These are phyloP conservation scores for Penicillium desertorum DNA, from an alignment of 495 filamentous ascomycete genomes.

Conservation along the genomic window DNA sequence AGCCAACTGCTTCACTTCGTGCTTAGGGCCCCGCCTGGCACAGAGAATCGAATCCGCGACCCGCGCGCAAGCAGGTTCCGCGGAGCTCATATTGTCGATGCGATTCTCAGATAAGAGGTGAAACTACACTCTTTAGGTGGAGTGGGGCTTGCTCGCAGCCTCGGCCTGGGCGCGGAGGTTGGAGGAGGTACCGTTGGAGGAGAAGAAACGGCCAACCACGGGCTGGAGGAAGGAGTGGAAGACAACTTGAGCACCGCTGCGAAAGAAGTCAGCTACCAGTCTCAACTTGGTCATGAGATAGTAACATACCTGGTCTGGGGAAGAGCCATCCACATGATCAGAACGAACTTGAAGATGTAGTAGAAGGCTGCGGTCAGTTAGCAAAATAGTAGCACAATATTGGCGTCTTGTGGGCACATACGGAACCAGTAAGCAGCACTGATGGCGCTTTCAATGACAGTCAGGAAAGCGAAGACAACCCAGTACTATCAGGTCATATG, in stretches of 20 bases:
- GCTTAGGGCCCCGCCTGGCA: constrained; percentile 6
- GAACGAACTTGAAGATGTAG: constrained; percentile 98
- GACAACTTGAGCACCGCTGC: constrained; percentile 89
- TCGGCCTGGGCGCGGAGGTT: constrained; percentile 91
- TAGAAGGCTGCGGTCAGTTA: constrained; percentile 71
- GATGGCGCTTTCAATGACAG: constrained; percentile 87
- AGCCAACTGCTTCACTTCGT: constrained; percentile 14
- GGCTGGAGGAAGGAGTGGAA: constrained; percentile 96
- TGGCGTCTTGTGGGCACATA: constrained; percentile 39
- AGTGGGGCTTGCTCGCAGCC: constrained; percentile 58
- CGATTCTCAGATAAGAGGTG: constrained; percentile 21
- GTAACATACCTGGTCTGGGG: constrained; percentile 80
- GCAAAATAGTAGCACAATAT: not conserved
- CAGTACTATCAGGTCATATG: constrained; percentile 68
- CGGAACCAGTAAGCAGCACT: constrained; percentile 98
- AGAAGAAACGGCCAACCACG: constrained; percentile 87
- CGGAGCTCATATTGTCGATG: constrained; percentile 16
- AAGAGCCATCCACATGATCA: constrained; percentile 95
- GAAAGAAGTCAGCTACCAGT: constrained; percentile 26
- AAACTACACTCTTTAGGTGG: constrained; percentile 22
- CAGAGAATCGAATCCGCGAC: constrained; percentile 24
- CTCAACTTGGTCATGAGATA: not conserved
- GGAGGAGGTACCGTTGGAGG: constrained; percentile 71
- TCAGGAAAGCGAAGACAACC: constrained; percentile 93
- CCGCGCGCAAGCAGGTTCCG: constrained; percentile 7